These are phyloP conservation scores for Corrigiola litoralis DNA, from an alignment of 179 eudicot genomes.

Conservation along the genomic window DNA sequence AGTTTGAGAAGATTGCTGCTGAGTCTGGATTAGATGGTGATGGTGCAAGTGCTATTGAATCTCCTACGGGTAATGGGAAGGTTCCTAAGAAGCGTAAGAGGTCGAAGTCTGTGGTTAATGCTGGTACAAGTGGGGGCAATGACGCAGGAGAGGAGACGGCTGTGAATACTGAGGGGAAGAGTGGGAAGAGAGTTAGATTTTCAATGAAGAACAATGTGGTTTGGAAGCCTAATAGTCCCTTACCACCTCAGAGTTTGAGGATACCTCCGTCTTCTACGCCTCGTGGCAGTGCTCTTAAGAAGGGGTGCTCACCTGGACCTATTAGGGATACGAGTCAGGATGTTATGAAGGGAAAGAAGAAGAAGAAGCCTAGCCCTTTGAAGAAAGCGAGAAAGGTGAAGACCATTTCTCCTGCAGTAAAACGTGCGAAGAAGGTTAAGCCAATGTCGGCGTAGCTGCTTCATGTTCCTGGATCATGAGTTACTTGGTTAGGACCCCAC, in stretches of 20 bases:
- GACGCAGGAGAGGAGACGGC: slow-evolving; percentile 24
- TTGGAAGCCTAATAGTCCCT: slow-evolving; percentile 84
- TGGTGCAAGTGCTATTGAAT: slow-evolving; percentile 34
- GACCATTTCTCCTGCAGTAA: slow-evolving; percentile 47
- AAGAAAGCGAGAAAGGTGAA: slow-evolving; percentile 60
- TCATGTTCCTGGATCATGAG: background rate
- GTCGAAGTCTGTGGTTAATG: slow-evolving; percentile 22
- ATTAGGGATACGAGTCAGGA: slow-evolving; percentile 35
- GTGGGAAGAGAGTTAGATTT: slow-evolving; percentile 72
- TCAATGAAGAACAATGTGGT: slow-evolving; percentile 86
- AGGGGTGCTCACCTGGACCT: slow-evolving; percentile 89
- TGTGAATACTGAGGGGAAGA: slow-evolving; percentile 43
- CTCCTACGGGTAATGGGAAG: slow-evolving; percentile 29
- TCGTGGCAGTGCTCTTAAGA: slow-evolving; percentile 91
- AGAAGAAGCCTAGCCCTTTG: slow-evolving; percentile 33
- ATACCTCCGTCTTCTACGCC: slow-evolving; percentile 90
- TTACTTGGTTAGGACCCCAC: background rate
- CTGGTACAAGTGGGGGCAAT: slow-evolving; percentile 14
- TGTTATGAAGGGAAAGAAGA: slow-evolving; percentile 49
- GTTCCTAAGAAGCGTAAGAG: slow-evolving; percentile 68
- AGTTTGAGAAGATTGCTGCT: slow-evolving; percentile 86
- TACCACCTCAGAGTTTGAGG: slow-evolving; percentile 86
- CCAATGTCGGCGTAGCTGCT: slow-evolving; percentile 28
- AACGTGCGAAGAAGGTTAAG: slow-evolving; percentile 45
- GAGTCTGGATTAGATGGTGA: slow-evolving; percentile 59